Evolutionary conservation across 2,329 filamentous ascomycete species (phyloP), one percentile per base, ranked within the genome.

Genomic region (Rhytidhysteron rufulum): DNA sequence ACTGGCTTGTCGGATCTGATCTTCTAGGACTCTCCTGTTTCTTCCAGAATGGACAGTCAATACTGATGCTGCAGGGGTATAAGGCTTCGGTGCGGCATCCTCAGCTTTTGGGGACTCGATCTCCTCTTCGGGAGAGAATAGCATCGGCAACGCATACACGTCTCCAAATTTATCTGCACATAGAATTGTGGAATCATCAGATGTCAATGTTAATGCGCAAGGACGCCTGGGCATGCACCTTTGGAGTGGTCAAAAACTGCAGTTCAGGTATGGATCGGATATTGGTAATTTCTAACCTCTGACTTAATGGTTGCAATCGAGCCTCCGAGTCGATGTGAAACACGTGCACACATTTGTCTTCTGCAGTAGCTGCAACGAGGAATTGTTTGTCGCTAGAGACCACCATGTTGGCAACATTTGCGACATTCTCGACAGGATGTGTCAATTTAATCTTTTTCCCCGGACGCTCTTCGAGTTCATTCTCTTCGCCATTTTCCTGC

Each of bases 111-210:
- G 8, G 13, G 32, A 19, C 21, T 57, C 50, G 3, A 43, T 49
- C 20, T 57, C 45, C 15, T 51, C 50, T 25, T 62, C 58, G n/a
- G 60, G 55, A 9, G 60, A 53, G 10, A 56, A 51, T 32, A 88
- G 62, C 3, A 97, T 72, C 11, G 93, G 91, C 6, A 98, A 68
- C 9, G 86, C 79, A 67, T 95, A 97, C 45, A 96, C 91, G 63
- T 98, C 93, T 50, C 93, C 93, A 58, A 97, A 97, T 66, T 98
- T 98, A 72, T 98, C 93, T 38, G 82, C 91, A 46, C 80, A 82
- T 42, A 97, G 68, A 47, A 98, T 87, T 7, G 82, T 86, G 31
- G 75, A 73, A 46, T 80, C 75, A 58, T 90, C 83, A 29, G 79
- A 71, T 6, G 85, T 81, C 38, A 96, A 67, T 37, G 77, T 70